Percentiles rank a stretch among this genome's conserved stretches.
Conservation (phyloP, 768 basidiomycete species). For the Tubosaeta sp. region DNA sequence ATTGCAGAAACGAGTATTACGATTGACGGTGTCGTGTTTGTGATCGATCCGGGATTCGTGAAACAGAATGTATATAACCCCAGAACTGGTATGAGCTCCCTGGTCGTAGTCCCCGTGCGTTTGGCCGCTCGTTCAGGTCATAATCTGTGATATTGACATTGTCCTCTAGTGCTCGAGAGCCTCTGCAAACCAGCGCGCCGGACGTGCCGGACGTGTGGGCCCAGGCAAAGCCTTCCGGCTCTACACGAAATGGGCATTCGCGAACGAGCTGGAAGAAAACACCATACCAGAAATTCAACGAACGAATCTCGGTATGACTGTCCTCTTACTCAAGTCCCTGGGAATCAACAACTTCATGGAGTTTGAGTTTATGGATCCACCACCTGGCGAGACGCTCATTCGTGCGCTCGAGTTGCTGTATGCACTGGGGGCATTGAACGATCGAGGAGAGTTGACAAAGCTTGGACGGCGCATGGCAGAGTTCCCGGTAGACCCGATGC, state of each 20-base stretch:
- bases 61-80: constrained; percentile 99
- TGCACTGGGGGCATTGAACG: constrained; percentile 93
- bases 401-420: constrained; percentile 90
- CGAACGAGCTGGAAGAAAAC: constrained; percentile 94
- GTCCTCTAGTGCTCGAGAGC: constrained; percentile 81
- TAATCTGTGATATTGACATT: neutral
- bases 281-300: constrained; percentile 98
- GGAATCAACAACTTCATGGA: constrained; percentile 98
- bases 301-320: constrained; percentile 96
- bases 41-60: constrained; percentile 98
- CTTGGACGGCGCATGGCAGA: constrained; percentile 97
- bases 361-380: constrained; percentile 98
- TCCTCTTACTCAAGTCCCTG: constrained; percentile 89
- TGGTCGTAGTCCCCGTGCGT: constrained; percentile 91
- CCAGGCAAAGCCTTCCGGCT: constrained; percentile 98
- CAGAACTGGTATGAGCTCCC: constrained; percentile 95
- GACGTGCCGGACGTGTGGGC: constrained; percentile 95
- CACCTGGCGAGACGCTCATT: constrained; percentile 96
- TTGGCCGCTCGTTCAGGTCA: neutral
- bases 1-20: constrained; percentile 99
- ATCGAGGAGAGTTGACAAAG: constrained; percentile 95
- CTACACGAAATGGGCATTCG: constrained; percentile 97
- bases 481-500: constrained; percentile 97
- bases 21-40: constrained; percentile 98
- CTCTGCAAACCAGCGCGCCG: constrained; percentile 95